Conservation (phyloP, 2,329 filamentous ascomycete species). For the Tolypocladium endophyticum region DNA sequence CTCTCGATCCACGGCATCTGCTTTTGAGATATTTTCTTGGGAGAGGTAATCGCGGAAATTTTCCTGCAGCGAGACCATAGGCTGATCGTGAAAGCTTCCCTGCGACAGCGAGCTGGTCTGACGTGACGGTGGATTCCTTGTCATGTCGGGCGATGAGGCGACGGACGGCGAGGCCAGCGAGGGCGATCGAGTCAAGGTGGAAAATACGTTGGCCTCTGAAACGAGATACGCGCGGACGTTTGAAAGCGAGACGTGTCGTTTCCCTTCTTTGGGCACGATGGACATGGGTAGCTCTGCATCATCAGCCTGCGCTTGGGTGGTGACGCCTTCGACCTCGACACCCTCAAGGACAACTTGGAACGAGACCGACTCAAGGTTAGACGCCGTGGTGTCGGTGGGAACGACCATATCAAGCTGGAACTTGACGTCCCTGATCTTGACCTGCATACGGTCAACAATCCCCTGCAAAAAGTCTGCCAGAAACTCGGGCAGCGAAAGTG, state of each 20-base stretch:
- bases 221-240: conserved; percentile 55
- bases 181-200: conserved; percentile 45
- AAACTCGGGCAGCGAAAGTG: conserved; percentile 58
- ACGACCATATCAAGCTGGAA: conserved; percentile 56
- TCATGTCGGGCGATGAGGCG: conserved; percentile 41
- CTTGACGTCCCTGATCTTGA: conserved; percentile 54
- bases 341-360: conserved; percentile 55
- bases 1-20: not conserved
- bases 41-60: conserved; percentile 14
- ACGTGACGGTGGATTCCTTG: conserved; percentile 22
- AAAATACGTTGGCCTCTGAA: conserved; percentile 57
- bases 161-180: conserved; percentile 34
- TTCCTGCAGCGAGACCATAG: conserved; percentile 12
- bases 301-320: conserved; percentile 19
- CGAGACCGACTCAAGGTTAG: conserved; percentile 44
- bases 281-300: conserved; percentile 18
- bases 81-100: conserved; percentile 14
- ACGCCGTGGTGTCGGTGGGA: conserved; percentile 35
- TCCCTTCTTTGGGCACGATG: conserved; percentile 47
- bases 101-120: conserved; percentile 18
- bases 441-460: conserved; percentile 59
- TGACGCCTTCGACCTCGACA: conserved; percentile 58
- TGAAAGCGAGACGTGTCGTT: conserved; percentile 52
- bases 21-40: not conserved
- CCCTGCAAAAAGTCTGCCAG: conserved; percentile 64